Evolutionary conservation across 176 grass and related monocot genomes (phyloP).

Genomic region (Pontederia paniculata): DNA sequence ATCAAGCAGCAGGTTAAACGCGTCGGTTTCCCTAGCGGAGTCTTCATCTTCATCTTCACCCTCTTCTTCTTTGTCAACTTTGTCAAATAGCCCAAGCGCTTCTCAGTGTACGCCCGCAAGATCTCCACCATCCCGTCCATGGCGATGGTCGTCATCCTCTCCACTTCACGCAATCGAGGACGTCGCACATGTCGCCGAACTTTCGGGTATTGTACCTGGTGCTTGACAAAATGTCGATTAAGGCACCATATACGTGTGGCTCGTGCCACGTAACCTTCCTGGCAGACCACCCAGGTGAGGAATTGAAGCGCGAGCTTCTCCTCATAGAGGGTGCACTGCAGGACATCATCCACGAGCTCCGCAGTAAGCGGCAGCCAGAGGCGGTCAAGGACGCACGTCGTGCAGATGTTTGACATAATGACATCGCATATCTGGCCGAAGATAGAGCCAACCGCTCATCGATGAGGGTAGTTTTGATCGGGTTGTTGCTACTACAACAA

Average conservation of each 20-base stretch:
- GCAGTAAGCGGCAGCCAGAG: slow-evolving; percentile 48
- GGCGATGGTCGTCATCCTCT: slow-evolving; percentile 31
- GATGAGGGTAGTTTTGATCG: no score
- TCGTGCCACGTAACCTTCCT: slow-evolving; percentile 58
- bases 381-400: slow-evolving; percentile 1
- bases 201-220: slow-evolving; percentile 74
- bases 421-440: no score
- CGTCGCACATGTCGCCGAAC: slow-evolving; percentile 69
- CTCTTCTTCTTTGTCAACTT: slow-evolving; percentile 77
- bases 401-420: no score
- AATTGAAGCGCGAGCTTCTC: slow-evolving; percentile 85
- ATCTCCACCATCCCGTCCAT: slow-evolving; percentile 44
- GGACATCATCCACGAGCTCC: slow-evolving; percentile 46
- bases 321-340: slow-evolving; percentile 68
- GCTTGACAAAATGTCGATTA: slow-evolving; percentile 83
- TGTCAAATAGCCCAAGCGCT: slow-evolving; percentile 51
- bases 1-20: slow-evolving; percentile 77
- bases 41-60: slow-evolving; percentile 54
- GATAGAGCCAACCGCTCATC: no score
- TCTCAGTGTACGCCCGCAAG: slow-evolving; percentile 54
- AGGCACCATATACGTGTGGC: slow-evolving; percentile 44
- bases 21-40: slow-evolving; percentile 50
- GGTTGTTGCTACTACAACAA: no score
- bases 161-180: slow-evolving; percentile 91
- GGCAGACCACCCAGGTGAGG: slow-evolving; percentile 56